A percentile compares a stretch with the other conserved stretches of the same genome.
phyloP scores from a whole-genome alignment of 495 filamentous ascomycete genomes.

The Neurospora sp. region DNA sequence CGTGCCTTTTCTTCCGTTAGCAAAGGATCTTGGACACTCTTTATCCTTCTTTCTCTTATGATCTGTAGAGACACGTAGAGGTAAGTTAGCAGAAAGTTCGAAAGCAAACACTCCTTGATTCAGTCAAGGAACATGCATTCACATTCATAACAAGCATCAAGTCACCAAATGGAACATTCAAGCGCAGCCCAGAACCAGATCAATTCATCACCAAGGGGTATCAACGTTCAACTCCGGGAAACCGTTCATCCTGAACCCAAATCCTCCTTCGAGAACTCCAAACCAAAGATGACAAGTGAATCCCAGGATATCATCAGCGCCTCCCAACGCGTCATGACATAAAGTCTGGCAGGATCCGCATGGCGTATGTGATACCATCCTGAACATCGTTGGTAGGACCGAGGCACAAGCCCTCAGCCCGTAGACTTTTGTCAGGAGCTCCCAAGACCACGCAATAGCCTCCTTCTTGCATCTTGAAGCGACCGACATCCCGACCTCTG shows the following conservation, averaged over 20 bases:
- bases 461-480: conserved; percentile 75
- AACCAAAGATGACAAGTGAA: not conserved
- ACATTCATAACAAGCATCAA: not conserved
- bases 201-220: not conserved
- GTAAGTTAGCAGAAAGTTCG: not conserved
- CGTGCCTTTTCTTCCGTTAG: too few species aligned
- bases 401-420: conserved; percentile 36
- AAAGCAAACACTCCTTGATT: not conserved
- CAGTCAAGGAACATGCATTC: not conserved
- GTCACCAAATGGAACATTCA: not conserved
- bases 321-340: not conserved
- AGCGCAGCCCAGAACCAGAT: not conserved
- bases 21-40: too few species aligned
- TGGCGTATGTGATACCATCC: too few species aligned
- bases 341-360: conserved; percentile 56
- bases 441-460: conserved; percentile 83
- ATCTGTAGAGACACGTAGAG: not conserved
- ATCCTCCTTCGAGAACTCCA: not conserved
- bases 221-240: not conserved
- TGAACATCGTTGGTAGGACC: too few species aligned
- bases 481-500: not conserved
- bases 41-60: not conserved
- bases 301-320: not conserved
- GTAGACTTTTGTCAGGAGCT: conserved; percentile 83
- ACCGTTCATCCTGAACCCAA: not conserved